phyloP scores from a whole-genome alignment of 2,329 filamentous ascomycete species.

The Alternaria sp. region DNA sequence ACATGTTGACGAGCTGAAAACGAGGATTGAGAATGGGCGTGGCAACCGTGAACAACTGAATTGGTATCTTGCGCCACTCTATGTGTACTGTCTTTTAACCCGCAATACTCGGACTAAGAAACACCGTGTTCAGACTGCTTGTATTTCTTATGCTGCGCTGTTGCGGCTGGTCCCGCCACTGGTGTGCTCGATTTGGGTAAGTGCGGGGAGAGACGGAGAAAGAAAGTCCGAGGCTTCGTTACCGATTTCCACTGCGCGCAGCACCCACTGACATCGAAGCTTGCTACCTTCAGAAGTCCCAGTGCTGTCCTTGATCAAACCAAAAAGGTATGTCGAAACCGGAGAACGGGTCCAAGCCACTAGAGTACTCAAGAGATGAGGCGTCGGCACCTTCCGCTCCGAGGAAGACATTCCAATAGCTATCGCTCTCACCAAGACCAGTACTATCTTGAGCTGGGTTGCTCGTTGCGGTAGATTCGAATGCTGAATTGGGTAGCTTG shows the following conservation, averaged over 20 bases:
- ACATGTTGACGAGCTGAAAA: constrained; percentile 15
- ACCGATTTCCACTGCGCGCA: neutral
- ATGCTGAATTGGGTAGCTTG: neutral
- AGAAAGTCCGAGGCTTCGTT: constrained; percentile 36
- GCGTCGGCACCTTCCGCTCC: neutral
- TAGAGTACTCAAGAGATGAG: constrained; percentile 4
- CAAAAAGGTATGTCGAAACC: constrained; percentile 50
- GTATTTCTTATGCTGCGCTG: neutral
- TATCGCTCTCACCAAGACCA: neutral
- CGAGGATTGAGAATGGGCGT: neutral
- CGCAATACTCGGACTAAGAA: neutral
- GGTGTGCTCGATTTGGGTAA: neutral
- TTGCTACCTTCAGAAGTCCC: constrained; percentile 30
- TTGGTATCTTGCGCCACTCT: neutral
- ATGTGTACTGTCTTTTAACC: neutral
- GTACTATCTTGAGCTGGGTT: neutral
- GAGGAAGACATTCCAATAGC: constrained; percentile 23
- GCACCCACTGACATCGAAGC: neutral
- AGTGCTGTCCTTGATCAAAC: constrained; percentile 48
- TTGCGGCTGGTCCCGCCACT: constrained; percentile 6
- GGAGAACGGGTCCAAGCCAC: constrained; percentile 39
- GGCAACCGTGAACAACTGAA: neutral
- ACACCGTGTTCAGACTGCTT: neutral
- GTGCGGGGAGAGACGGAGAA: constrained; percentile 28
- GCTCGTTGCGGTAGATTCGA: neutral